These are phyloP conservation scores for Maudiozyma bulderi DNA, from an alignment of 805 yeast species.

Conservation along the genomic window DNA sequence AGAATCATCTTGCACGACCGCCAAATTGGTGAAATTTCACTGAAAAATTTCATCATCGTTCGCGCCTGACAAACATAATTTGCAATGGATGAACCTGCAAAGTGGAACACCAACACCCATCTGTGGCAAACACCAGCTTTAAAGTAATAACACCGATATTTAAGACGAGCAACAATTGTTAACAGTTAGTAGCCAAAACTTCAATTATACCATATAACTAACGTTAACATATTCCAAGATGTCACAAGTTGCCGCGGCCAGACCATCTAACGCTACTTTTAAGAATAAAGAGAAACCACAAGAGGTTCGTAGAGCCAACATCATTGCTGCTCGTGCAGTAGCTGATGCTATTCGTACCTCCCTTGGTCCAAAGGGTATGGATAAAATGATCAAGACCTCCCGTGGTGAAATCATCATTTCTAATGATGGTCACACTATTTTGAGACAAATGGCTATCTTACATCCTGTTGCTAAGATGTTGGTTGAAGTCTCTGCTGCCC, in stretches of 20 bases:
- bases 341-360: constrained; percentile 94
- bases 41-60: too few relatives aligned
- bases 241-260: constrained; percentile 13
- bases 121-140: too few relatives aligned
- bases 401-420: constrained; percentile 89
- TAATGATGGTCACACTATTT: constrained; percentile 95
- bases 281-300: constrained; percentile 90
- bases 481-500: constrained; percentile 96
- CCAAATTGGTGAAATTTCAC: too few relatives aligned
- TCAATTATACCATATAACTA: not conserved
- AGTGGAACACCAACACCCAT: too few relatives aligned
- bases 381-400: constrained; percentile 93
- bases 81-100: too few relatives aligned
- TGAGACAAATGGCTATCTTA: constrained; percentile 94
- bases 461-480: constrained; percentile 98
- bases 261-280: constrained; percentile 76
- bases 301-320: constrained; percentile 83
- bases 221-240: not conserved
- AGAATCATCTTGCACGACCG: too few relatives aligned
- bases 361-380: constrained; percentile 98
- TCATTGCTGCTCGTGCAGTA: constrained; percentile 82
- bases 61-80: too few relatives aligned
- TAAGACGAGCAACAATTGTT: too few relatives aligned
- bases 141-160: too few relatives aligned
- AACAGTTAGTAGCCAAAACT: too few relatives aligned